Conservation (phyloP, 495 filamentous ascomycete species). For the Hypoxylon intermedium region DNA sequence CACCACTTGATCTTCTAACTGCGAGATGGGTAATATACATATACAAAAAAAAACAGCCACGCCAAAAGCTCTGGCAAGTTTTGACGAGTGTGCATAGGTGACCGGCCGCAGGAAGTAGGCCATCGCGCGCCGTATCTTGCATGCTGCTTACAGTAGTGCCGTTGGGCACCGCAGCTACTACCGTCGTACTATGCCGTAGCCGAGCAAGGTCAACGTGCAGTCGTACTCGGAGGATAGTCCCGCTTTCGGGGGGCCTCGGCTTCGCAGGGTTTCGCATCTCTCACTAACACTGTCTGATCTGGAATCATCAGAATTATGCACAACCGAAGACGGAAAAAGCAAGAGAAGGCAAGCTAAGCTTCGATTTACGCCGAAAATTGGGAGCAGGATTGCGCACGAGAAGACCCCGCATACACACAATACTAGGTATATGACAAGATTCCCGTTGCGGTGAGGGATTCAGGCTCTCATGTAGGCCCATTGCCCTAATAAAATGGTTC, state of each 20-base stretch:
- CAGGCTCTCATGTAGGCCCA: constrained; percentile 24
- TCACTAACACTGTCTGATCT: not conserved
- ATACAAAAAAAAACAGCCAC: constrained; percentile 24
- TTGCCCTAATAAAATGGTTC: constrained; percentile 15
- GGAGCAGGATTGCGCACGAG: constrained; percentile 10
- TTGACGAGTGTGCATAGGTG: constrained; percentile 11
- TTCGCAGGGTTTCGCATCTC: constrained; percentile 15
- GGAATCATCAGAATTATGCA: constrained; percentile 10
- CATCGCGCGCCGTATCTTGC: constrained; percentile 28
- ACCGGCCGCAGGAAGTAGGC: constrained; percentile 23
- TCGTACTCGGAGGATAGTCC: constrained; percentile 22
- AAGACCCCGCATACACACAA: constrained; percentile 25
- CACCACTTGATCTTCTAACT: constrained; percentile 7
- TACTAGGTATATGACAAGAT: constrained; percentile 31
- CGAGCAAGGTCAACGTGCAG: constrained; percentile 17
- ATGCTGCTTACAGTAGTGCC: constrained; percentile 22
- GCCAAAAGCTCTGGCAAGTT: constrained; percentile 15
- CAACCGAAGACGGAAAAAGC: not conserved
- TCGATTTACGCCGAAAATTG: constrained; percentile 22
- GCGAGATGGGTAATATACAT: constrained; percentile 19
- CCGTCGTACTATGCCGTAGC: constrained; percentile 28
- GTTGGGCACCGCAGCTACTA: constrained; percentile 28
- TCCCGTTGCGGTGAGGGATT: constrained; percentile 20
- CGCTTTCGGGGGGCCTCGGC: constrained; percentile 28
- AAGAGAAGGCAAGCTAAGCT: constrained; percentile 5